Base-by-base conservation (phyloP, 2,329 filamentous ascomycete species). In the Aspergillus aculeatinus region DNA sequence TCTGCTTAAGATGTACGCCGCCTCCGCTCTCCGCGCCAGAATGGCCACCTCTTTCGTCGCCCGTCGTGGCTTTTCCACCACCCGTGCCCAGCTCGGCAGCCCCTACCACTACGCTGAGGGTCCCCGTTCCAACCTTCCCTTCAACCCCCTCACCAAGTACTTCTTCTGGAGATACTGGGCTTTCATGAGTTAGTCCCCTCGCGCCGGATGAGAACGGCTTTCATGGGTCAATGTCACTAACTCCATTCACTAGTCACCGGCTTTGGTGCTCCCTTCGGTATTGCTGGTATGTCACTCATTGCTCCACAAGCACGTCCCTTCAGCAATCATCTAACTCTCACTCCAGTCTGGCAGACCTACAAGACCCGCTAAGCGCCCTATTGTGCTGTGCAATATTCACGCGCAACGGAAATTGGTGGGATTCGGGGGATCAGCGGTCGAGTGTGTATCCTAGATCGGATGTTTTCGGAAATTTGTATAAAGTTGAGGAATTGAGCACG, bases 61-160 rank as follows among this genome's bases (percentile, higher is more conserved):
- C 85, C 92, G 92, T 83, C 93, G 95, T 80, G 92, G 89, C 82
- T 97, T 99, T 89, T 89, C 92, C 80, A 87, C 91, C 74, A 96
- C 94, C 77, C 91, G 91, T 75, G 81, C 89, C 77, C 92, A 91
- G 79, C 82, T 96, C 77, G 86, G 84, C 72, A 96, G 91, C 77
- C 93, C 93, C 66, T 97, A 96, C 89, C 95, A 99, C 85, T 99
- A 99, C 84, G 89, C 94, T 71, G 94, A 98, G 84, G 95, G 94
- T 67, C 91, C 94, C 74, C 90, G 92, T 81, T 89, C 85, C 84
- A 98, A 97, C 86, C 81, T 99, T 68, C 95, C 95, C 68, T 99
- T 99, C 88, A 96, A 99, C 85, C 90, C 95, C 69, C 85, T 91
- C 82, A 94, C 88, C 76, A 91, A 88, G 81, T 90, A 85, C 82